Evolutionary conservation across 805 yeast genomes (phyloP), one percentile per base, ranked within the genome.

Genomic region (Nakazawaea populi): DNA sequence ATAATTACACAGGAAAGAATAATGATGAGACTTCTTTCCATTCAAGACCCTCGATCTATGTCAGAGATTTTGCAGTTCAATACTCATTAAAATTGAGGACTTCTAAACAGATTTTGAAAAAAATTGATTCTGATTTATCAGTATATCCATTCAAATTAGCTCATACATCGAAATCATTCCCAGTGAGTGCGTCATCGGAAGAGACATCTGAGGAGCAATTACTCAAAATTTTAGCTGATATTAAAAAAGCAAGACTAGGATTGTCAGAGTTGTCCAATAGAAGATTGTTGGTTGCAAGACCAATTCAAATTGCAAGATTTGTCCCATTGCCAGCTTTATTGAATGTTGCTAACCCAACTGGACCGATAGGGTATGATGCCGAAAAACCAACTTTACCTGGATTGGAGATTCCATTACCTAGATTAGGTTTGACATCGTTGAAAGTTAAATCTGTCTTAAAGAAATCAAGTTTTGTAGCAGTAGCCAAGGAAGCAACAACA

Each of bases 121-220:
- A 78, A 54, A 79, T 89, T 57, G 96, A 90, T 68, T 80, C 78
- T 58, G 72, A 78, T 45, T 75, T 80, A 58, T 87, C 96, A 30
- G 98, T 94, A 35, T 92, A 81, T 68, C 98, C 99, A 52, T 89
- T 92, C 75, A 92, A 89, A 69, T 75, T 91, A 58, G 75, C 89
- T 38, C 85, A 88, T 68, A 70, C 88, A 44, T 77, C 89, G 12
- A 72, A 74, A 28, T 60, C 67, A 40, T 85, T 84, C 76, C 91
- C 91, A 50, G 66, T 84, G 28, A 40, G 37, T 31, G 69, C 77
- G 44, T 61, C 71, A 40, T 60, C 67, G 37, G 66, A 66, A 30
- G 59, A 73, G 48, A 54, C 64, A 41, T 57, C 69, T 30, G 58
- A 54, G 12, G 69, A 70, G 18, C 80, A 76, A 62, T 65, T 80